Evolutionary conservation across 2,329 filamentous ascomycete genomes (phyloP), one percentile per base, ranked within the genome.

Genomic region (Fusarium anguioides): DNA sequence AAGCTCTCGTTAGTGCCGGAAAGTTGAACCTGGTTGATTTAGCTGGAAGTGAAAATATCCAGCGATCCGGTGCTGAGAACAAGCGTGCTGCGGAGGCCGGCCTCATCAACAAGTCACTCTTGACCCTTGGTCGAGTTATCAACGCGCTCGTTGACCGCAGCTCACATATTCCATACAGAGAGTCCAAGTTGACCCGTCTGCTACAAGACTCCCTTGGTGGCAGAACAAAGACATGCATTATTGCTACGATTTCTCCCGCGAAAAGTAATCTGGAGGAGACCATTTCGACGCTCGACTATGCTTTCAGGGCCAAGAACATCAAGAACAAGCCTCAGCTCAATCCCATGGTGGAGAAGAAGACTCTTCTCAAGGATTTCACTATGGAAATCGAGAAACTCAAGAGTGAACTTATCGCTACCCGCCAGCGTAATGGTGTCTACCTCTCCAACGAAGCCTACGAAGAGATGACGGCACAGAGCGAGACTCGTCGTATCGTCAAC

Each of bases 251-350:
- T 37, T 98, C 96, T 4, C 94, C 96, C 2, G 93, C 94, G 9
- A 96, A 96, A 78, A 94, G 91, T 79, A 99, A 98, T 72, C 83
- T 99, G 2, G 96, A 99, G 75, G 96, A 99, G 79, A 99, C 96
- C 0, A 98, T 99, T 61, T 98, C 96, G 1, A 99, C 96, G 0
- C 85, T 99, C 3, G 96, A 99, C 77, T 99, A 99, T 75, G 96
- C 96, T 12, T 98, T 98, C 80, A 88, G 96, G 44, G 96, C 96
- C 17, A 99, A 99, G 83, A 98, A 99, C 71, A 99, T 99, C 73
- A 91, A 93, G 47, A 99, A 99, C 79, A 97, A 97, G 79, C 96
- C 96, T 1, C 96, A 99, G 75, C 86, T 97, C 72, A 99, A 98
- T 78, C 92, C 93, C 46, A 87, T 93, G 75, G 88, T 98, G 67